Base-by-base conservation (phyloP, 306 rosid species). In the Phaseolus lunatus region DNA sequence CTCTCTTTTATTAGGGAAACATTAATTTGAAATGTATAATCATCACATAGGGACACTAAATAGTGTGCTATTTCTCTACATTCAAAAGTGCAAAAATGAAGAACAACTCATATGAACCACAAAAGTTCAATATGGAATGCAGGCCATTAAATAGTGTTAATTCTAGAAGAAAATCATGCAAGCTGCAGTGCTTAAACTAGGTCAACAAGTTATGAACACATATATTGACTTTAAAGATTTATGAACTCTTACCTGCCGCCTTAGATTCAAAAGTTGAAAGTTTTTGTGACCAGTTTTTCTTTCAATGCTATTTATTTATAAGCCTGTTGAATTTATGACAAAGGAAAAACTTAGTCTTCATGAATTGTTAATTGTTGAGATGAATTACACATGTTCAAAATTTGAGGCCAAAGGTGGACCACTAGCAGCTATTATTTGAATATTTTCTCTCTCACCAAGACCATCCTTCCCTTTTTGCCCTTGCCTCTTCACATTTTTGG, bases 251-350 rank as follows among this genome's bases (percentile, higher is more conserved):
- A 18, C n/a, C n/a, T 9, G 49, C 49, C n/a, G n/a, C 49, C 70
- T 9, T 37, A 18, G 70, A 23, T 31, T 63, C 68, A 33, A 64
- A 35, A 64, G n/a, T 64, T 37, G 70, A 64, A 37, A 18, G 20
- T 5, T 19, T 33, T 65, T 19, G 12, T 37, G 9, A 1, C 16
- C 35, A 64, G 70, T 11, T 66, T 5, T 11, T 2, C 43, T 18
- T 63, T 18, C 49, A 64, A 64, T 5, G 35, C 6, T 31, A 31
- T 31, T 31, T 31, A 3, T 31, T 5, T 0, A 31, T 4, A 31
- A 31, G 6, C 35, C 35, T 5, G 7, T 31, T 31, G 35, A 31
- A 5, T 31, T 31, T 33, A n/a, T 10, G 16, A 62, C 8, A 33
- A 61, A 27, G 8, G 35, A 29, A 31, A n/a, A 35, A 9, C 47